Base-by-base conservation (phyloP, 2,329 filamentous ascomycete species). In the Aspergillus ochraceoroseus region DNA sequence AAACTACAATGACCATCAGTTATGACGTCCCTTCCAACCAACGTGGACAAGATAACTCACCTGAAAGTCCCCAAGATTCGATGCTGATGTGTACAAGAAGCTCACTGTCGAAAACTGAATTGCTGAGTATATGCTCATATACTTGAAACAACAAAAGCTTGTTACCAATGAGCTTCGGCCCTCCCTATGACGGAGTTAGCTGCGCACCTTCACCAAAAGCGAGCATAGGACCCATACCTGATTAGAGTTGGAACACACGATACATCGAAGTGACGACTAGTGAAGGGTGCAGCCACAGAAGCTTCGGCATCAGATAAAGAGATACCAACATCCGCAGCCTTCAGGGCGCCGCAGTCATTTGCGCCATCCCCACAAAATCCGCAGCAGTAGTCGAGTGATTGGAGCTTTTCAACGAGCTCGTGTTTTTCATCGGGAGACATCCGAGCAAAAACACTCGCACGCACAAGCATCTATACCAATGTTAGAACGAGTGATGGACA, bases 341-440 rank as follows among this genome's bases (percentile, higher is more conserved):
- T 98, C 48, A 98, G 72, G 5, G 92, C 94, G 51, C 90, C 92
- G 54, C 92, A 98, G 63, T 98, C 92, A 59, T 98, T 98, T 17
- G 92, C 92, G 27, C 92, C 92, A 61, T 98, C 92, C 30, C 92
- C 92, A 57, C 92, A 98, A 67, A 98, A 98, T 18, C 92, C 92
- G 52, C 82, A 87, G 54, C 86, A 94, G 64, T 95, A 98, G 61
- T 89, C 90, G 49, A 98, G 87, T 54, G 85, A 90, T 62, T 98
- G 94, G 3, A 98, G 75, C 63, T 95, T 98, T 63, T 96, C 92
- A 2, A 98, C 88, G 2, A 98, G 73, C 63, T 98, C 94, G 59
- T 95, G 89, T 63, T 98, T 98, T 65, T 98, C 92, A 60, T 98
- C 94, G 0, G 92, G 94, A 1, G 90, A 96, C 92, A 98, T 98